Conservation (phyloP, 768 basidiomycete genomes). For the Agrocybe pediades region DNA sequence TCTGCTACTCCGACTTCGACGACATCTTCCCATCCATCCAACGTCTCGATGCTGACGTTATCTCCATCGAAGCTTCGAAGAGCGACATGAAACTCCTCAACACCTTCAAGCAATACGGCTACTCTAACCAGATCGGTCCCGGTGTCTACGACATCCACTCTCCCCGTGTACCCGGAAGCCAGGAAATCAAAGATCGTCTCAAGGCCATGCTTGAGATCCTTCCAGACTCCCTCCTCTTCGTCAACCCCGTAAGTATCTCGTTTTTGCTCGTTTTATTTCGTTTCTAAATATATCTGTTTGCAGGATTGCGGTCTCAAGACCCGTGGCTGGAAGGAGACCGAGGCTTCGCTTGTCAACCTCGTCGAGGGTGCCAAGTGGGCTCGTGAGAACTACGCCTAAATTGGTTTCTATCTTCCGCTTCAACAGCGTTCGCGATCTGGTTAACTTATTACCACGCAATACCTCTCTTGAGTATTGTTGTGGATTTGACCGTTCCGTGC, state of each 20-base stretch:
- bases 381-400: constrained; percentile 78
- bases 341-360: constrained; percentile 84
- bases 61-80: constrained; percentile 99
- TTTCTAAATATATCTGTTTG: constrained; percentile 8
- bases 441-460: constrained; percentile 48
- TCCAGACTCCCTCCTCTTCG: constrained; percentile 77
- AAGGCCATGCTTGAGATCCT: constrained; percentile 82
- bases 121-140: constrained; percentile 97
- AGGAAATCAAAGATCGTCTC: constrained; percentile 95
- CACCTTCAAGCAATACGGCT: constrained; percentile 93
- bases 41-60: constrained; percentile 96
- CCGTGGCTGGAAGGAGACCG: constrained; percentile 97
- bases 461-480: constrained; percentile 18
- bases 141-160: constrained; percentile 99
- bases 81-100: constrained; percentile 96
- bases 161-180: constrained; percentile 90
- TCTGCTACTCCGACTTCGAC: constrained; percentile 98
- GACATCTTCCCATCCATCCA: constrained; percentile 98
- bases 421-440: constrained; percentile 85
- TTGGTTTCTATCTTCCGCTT: constrained; percentile 62
- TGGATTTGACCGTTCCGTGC: constrained; percentile 57
- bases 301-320: constrained; percentile 98
- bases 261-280: background rate
- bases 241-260: constrained; percentile 72
- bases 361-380: constrained; percentile 95